These are phyloP conservation scores for Coemansia sp. DNA, from an alignment of 371 early-diverging fungal genomes.

Conservation along the genomic window DNA sequence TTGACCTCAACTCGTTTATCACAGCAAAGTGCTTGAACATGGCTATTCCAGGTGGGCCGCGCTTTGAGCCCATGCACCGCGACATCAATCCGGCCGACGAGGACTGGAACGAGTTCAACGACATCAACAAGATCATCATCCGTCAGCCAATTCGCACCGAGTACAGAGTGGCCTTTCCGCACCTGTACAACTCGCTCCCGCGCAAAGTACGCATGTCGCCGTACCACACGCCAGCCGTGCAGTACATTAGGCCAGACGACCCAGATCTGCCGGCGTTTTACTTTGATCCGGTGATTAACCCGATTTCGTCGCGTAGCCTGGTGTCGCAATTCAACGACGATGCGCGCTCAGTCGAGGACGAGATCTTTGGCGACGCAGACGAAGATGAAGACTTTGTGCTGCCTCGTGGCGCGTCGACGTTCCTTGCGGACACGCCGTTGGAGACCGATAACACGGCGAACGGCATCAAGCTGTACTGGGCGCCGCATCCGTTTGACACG, in stretches of 20 bases:
- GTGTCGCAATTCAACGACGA: constrained; percentile 50
- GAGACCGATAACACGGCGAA: constrained; percentile 90
- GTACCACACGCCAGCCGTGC: constrained; percentile 93
- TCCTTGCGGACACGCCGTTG: constrained; percentile 75
- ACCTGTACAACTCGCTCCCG: constrained; percentile 94
- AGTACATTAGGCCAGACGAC: constrained; percentile 87
- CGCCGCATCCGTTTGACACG: constrained; percentile 96
- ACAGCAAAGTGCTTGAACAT: constrained; percentile 97
- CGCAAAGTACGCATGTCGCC: constrained; percentile 87
- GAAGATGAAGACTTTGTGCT: constrained; percentile 76
- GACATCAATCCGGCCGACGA: constrained; percentile 95
- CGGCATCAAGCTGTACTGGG: constrained; percentile 95
- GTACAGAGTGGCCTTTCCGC: constrained; percentile 98
- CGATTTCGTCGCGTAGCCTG: constrained; percentile 63
- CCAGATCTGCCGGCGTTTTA: constrained; percentile 97
- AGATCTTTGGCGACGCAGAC: constrained; percentile 84
- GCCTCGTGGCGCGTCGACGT: constrained; percentile 79
- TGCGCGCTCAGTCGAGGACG: constrained; percentile 72
- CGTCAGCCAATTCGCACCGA: constrained; percentile 97
- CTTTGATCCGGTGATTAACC: constrained; percentile 95
- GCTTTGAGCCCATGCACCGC: constrained; percentile 95
- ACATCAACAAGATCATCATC: constrained; percentile 98
- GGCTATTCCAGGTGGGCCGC: constrained; percentile 99
- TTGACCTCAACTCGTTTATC: constrained; percentile 91
- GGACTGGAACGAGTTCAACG: constrained; percentile 99